A percentile compares a stretch with the other conserved stretches of the same genome.
These are phyloP conservation scores for Candida frijolesensis DNA, from an alignment of 1,139 yeast species.

Conservation along the genomic window DNA sequence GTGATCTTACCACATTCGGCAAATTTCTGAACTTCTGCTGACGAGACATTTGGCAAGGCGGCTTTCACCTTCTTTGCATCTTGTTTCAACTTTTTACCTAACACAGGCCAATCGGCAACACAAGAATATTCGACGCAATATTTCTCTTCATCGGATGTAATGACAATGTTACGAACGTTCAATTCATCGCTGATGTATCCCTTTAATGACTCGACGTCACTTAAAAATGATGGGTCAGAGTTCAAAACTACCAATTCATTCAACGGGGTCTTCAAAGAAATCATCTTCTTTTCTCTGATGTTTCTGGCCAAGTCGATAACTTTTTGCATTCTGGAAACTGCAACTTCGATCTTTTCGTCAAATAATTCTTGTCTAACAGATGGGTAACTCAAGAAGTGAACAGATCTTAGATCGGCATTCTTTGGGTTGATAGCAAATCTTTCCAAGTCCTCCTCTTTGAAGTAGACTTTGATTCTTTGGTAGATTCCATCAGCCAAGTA, in stretches of 20 bases:
- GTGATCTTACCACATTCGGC: constrained; percentile 71
- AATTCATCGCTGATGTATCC: constrained; percentile 85
- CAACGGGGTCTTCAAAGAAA: constrained; percentile 93
- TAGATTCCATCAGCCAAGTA: constrained; percentile 90
- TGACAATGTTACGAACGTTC: constrained; percentile 83
- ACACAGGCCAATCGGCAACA: constrained; percentile 98
- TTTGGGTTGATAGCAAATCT: constrained; percentile 42
- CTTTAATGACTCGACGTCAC: constrained; percentile 77
- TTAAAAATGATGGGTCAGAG: constrained; percentile 70
- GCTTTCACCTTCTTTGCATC: constrained; percentile 94
- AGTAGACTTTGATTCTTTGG: constrained; percentile 66
- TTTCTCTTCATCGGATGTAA: constrained; percentile 88
- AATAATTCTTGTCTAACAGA: constrained; percentile 78
- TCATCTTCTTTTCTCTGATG: constrained; percentile 92
- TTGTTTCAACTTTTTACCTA: constrained; percentile 94
- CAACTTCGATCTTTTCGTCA: constrained; percentile 75
- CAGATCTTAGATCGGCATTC: constrained; percentile 69
- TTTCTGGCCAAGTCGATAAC: constrained; percentile 96
- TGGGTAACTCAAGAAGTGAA: constrained; percentile 92
- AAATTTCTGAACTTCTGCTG: constrained; percentile 80
- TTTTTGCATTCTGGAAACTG: constrained; percentile 94
- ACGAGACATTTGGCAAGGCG: constrained; percentile 80
- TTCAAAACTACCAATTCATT: constrained; percentile 85
- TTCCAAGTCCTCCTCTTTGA: constrained; percentile 56
- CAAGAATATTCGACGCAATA: constrained; percentile 92